Evolutionary conservation across 164 flowering plant genomes (phyloP).

Genomic region (Warburgia ugandensis): DNA sequence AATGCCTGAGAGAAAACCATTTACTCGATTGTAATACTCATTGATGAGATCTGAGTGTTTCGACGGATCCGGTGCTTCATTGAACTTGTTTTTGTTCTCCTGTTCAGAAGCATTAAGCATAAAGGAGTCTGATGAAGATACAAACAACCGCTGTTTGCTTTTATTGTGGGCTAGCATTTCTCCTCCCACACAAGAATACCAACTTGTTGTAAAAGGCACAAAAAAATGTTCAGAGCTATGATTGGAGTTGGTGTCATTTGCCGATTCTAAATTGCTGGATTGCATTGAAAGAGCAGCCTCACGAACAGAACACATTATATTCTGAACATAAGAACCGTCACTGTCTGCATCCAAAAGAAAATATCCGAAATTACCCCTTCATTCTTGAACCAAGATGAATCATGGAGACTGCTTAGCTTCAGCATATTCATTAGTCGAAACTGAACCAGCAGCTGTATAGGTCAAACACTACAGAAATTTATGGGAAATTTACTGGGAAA

Average conservation of each 20-base stretch:
- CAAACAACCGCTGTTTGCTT: conserved; percentile 39
- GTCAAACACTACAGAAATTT: too few species aligned
- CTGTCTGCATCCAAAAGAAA: conserved; percentile 31
- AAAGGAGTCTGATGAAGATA: conserved; percentile 36
- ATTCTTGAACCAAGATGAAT: too few species aligned
- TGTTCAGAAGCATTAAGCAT: conserved; percentile 24
- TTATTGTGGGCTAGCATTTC: conserved; percentile 34
- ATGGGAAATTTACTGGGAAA: background rate
- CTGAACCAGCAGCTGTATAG: too few species aligned
- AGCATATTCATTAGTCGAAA: too few species aligned
- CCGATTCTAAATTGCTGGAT: conserved; percentile 42
- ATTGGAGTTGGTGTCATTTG: conserved; percentile 56
- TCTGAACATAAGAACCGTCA: conserved; percentile 52
- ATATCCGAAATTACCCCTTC: too few species aligned
- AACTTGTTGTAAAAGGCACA: conserved; percentile 58
- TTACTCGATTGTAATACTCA: conserved; percentile 36
- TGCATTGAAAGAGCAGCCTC: conserved; percentile 74
- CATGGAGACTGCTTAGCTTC: too few species aligned
- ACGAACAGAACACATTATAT: conserved; percentile 79
- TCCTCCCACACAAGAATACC: conserved; percentile 33
- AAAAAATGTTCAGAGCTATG: conserved; percentile 75
- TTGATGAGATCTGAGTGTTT: conserved; percentile 37
- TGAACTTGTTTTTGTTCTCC: conserved; percentile 26
- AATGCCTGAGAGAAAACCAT: conserved; percentile 49
- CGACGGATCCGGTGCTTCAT: conserved; percentile 32